Evolutionary conservation across 345 rosid genomes (phyloP).

Genomic region (Eucalyptus tenuipes): DNA sequence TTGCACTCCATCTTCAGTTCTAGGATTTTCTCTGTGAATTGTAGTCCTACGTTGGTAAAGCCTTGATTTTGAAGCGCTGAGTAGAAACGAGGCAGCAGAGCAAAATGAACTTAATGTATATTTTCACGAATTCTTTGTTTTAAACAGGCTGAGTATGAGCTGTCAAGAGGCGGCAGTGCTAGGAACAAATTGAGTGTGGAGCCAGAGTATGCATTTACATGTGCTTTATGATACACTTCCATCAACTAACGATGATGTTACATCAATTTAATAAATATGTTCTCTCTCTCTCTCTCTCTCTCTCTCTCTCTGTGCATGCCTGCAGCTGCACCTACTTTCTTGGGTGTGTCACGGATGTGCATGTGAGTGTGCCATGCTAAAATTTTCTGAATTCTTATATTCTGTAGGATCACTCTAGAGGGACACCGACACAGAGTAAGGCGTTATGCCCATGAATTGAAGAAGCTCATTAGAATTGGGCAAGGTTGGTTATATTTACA

Average conservation of each 20-base stretch:
- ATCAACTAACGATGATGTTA: not conserved
- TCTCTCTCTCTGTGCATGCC: not conserved
- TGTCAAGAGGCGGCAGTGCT: conserved; percentile 46
- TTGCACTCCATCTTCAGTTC: not conserved
- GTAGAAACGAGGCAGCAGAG: not conserved
- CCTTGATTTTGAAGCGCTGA: not conserved
- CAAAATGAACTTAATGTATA: not conserved
- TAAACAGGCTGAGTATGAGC: conserved; percentile 68
- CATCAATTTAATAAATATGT: not conserved
- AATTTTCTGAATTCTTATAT: not conserved
- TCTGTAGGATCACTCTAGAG: conserved; percentile 62
- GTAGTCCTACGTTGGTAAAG: not conserved
- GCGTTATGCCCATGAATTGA: conserved; percentile 74
- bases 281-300: not conserved
- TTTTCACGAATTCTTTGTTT: not conserved
- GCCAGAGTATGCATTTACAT: conserved; percentile 53
- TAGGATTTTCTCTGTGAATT: not conserved
- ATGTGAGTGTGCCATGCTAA: not conserved
- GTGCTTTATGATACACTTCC: not conserved
- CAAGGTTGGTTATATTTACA: conserved; percentile 43
- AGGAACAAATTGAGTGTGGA: conserved; percentile 74
- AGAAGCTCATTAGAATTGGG: conserved; percentile 76
- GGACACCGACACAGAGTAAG: conserved; percentile 88
- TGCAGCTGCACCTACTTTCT: not conserved
- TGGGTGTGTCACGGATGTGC: not conserved